phyloP scores from a whole-genome alignment of 441 rosid genomes.

The Pelargonium citronellum region DNA sequence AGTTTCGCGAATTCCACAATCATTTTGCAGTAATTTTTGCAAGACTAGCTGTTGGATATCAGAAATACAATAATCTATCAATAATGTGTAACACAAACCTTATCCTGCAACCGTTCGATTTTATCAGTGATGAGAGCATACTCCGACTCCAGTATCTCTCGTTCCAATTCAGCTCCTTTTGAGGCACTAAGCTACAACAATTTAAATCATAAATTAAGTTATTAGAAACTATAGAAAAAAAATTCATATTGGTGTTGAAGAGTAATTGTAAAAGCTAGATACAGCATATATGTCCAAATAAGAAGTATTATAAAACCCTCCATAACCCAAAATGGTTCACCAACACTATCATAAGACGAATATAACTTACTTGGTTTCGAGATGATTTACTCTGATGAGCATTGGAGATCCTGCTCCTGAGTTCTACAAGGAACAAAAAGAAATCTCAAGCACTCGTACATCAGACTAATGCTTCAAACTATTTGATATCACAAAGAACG shows the following conservation, averaged over 20 bases:
- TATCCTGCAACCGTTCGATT: conserved; percentile 52
- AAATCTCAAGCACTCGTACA: conserved; percentile 16
- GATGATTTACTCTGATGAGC: conserved; percentile 35
- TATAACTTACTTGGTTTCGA: conserved; percentile 46
- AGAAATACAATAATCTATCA: conserved; percentile 6
- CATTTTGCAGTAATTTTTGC: background rate
- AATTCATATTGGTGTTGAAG: conserved; percentile 6
- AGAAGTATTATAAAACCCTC: background rate
- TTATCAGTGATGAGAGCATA: conserved; percentile 61
- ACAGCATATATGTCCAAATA: conserved; percentile 13
- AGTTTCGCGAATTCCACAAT: background rate
- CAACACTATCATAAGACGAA: conserved; percentile 11
- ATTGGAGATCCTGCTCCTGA: conserved; percentile 49
- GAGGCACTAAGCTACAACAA: conserved; percentile 48
- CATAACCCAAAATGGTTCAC: conserved; percentile 5
- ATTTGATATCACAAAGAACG: background rate
- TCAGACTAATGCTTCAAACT: background rate
- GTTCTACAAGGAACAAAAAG: conserved; percentile 39
- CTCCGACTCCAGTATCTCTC: conserved; percentile 76
- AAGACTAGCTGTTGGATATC: conserved; percentile 8
- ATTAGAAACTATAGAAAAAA: conserved; percentile 11
- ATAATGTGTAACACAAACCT: conserved; percentile 46
- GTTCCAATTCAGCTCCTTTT: conserved; percentile 62
- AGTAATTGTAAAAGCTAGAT: conserved; percentile 13
- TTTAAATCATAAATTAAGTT: conserved; percentile 26